Evolutionary conservation across 352 stramenopile genomes (phyloP).

Genomic region (Phytophthora multivora): DNA sequence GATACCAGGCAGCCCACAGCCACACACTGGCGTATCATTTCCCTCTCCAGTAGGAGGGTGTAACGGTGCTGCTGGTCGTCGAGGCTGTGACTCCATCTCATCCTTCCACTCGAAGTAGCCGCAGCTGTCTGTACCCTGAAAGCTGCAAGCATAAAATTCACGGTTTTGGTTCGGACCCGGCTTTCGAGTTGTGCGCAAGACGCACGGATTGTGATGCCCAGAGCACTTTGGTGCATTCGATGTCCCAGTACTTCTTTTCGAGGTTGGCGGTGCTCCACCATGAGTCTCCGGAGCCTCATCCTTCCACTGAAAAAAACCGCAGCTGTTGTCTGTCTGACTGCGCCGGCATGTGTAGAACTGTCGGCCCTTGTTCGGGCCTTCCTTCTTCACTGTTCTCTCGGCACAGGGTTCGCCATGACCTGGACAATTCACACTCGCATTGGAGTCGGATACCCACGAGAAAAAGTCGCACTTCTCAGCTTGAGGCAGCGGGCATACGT

Average conservation of each 20-base stretch:
- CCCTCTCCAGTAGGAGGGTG: slow-evolving; percentile 1
- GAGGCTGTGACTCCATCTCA: slow-evolving; percentile 42
- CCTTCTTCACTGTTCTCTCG: slow-evolving; percentile 65
- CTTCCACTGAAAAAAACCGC: slow-evolving; percentile 81
- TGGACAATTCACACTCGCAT: slow-evolving; percentile 40
- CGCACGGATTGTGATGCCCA: slow-evolving; percentile 49
- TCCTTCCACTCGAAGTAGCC: slow-evolving; percentile 92
- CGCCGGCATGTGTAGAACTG: slow-evolving; percentile 64
- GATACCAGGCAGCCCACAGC: slow-evolving; percentile 46
- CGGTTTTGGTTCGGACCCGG: slow-evolving; percentile 83
- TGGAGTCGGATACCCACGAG: slow-evolving; percentile 82
- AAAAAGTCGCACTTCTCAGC: slow-evolving; percentile 93
- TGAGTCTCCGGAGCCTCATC: slow-evolving; percentile 42
- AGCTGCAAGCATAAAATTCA: slow-evolving; percentile 93
- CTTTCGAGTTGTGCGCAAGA: slow-evolving; percentile 53
- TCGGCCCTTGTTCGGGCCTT: slow-evolving; percentile 71
- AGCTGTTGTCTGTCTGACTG: slow-evolving; percentile 64
- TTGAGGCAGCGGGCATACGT: slow-evolving; percentile 82
- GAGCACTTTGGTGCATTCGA: slow-evolving; percentile 41
- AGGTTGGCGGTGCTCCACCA: not conserved
- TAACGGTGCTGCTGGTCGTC: slow-evolving; percentile 2
- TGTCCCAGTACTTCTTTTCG: slow-evolving; percentile 1
- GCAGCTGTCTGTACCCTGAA: slow-evolving; percentile 66
- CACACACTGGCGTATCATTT: slow-evolving; percentile 35
- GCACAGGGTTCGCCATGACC: slow-evolving; percentile 70